These are phyloP conservation scores for Dictyostelium brefeldianum DNA, from an alignment of 78 protist species.

Conservation along the genomic window DNA sequence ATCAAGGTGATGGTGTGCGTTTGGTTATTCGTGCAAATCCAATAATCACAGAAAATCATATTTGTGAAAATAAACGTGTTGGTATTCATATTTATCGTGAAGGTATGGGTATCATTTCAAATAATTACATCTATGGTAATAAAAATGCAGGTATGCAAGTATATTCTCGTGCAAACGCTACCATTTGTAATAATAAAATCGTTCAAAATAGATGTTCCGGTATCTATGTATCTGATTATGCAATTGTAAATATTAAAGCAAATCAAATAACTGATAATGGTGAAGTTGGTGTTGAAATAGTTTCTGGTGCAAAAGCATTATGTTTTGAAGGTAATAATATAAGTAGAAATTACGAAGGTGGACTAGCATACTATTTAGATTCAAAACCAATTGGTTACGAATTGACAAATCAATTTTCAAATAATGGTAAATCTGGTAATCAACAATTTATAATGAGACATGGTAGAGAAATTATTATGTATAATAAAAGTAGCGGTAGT, in stretches of 20 bases:
- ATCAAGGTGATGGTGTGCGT: constrained; percentile 79
- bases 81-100: constrained; percentile 80
- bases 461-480: constrained; percentile 68
- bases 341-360: constrained; percentile 63
- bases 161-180: constrained; percentile 61
- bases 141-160: constrained; percentile 81
- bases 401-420: constrained; percentile 19
- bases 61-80: constrained; percentile 73
- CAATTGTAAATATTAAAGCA: constrained; percentile 68
- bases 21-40: constrained; percentile 71
- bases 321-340: constrained; percentile 51
- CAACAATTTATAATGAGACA: constrained; percentile 55
- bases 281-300: constrained; percentile 78
- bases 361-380: constrained; percentile 68
- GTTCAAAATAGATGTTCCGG: constrained; percentile 71
- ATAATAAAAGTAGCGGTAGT: background rate
- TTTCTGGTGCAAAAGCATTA: constrained; percentile 70
- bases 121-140: constrained; percentile 69
- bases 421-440: constrained; percentile 39
- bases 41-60: constrained; percentile 65
- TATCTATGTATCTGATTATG: constrained; percentile 71
- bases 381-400: constrained; percentile 77
- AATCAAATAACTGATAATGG: constrained; percentile 70
- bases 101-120: constrained; percentile 72
- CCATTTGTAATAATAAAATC: constrained; percentile 65